Conservation (phyloP, 345 rosid genomes). For the rapeseed (Brassica napus) region DNA sequence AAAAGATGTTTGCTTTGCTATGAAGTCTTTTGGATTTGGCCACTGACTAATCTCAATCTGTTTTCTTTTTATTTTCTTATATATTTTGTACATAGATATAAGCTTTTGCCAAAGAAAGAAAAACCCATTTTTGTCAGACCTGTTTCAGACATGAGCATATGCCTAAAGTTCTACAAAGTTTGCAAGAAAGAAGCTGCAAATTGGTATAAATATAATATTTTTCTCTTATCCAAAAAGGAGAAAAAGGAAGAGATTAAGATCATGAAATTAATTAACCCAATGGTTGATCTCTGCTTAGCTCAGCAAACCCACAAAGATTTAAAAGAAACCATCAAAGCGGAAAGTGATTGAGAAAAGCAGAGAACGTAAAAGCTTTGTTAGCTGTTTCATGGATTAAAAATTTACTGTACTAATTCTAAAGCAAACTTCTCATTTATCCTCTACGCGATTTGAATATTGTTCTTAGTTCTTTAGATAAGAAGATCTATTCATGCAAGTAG, state of each 20-base stretch:
- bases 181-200: conserved; percentile 38
- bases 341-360: conserved; percentile 38
- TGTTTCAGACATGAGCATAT: conserved; percentile 41
- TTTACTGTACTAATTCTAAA: conserved; percentile 21
- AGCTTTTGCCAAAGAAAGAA: conserved; percentile 15
- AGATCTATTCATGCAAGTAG: conserved; percentile 40
- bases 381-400: conserved; percentile 19
- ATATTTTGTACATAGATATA: conserved; percentile 21
- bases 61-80: conserved; percentile 10
- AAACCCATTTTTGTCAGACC: conserved; percentile 38
- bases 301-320: conserved; percentile 40
- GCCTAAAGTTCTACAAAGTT: conserved; percentile 39
- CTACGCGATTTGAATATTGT: conserved; percentile 31
- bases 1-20: conserved; percentile 58
- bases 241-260: conserved; percentile 35
- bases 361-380: conserved; percentile 29
- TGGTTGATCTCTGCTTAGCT: conserved; percentile 36
- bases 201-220: conserved; percentile 3
- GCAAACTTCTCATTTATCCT: conserved; percentile 25
- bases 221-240: conserved; percentile 38
- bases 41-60: conserved; percentile 25
- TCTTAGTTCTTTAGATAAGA: conserved; percentile 35
- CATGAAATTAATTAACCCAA: conserved; percentile 10
- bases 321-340: conserved; percentile 31
- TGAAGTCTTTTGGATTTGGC: conserved; percentile 49